Evolutionary conservation across 2,329 filamentous ascomycete genomes (phyloP).

Genomic region (Sporothrix sp.): DNA sequence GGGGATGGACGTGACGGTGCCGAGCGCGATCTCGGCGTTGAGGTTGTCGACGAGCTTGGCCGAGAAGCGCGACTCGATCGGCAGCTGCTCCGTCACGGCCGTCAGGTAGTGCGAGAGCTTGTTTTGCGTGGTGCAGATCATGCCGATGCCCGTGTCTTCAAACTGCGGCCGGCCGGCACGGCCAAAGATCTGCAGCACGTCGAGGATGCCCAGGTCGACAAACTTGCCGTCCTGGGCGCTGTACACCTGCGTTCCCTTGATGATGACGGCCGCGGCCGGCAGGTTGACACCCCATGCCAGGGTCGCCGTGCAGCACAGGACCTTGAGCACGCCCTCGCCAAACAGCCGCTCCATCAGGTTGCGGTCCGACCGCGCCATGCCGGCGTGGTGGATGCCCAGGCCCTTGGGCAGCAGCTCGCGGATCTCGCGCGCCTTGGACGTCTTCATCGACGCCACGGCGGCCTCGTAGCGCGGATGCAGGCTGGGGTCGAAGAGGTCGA

Average conservation of each 20-base stretch:
- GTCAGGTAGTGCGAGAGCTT: constrained; percentile 84
- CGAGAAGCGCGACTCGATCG: constrained; percentile 95
- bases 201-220: constrained; percentile 88
- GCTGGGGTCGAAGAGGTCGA: constrained; percentile 74
- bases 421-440: constrained; percentile 75
- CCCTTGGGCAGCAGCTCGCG: constrained; percentile 84
- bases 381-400: constrained; percentile 90
- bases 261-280: constrained; percentile 89
- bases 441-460: constrained; percentile 75
- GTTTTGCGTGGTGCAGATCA: constrained; percentile 95
- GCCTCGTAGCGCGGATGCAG: constrained; percentile 70
- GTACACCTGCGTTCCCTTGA: constrained; percentile 97
- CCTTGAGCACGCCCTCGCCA: constrained; percentile 82
- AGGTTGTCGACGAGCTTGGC: constrained; percentile 90
- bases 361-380: constrained; percentile 87
- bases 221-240: constrained; percentile 95
- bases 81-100: constrained; percentile 89
- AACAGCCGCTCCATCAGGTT: constrained; percentile 96
- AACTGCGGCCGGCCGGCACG: constrained; percentile 96
- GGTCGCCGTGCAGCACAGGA: constrained; percentile 96
- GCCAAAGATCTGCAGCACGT: constrained; percentile 96
- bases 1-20: constrained; percentile 86
- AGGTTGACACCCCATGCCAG: constrained; percentile 98
- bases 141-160: constrained; percentile 93
- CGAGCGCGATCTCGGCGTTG: constrained; percentile 87